phyloP scores from a whole-genome alignment of 2,329 filamentous ascomycete species.

The Botrytis medusae region DNA sequence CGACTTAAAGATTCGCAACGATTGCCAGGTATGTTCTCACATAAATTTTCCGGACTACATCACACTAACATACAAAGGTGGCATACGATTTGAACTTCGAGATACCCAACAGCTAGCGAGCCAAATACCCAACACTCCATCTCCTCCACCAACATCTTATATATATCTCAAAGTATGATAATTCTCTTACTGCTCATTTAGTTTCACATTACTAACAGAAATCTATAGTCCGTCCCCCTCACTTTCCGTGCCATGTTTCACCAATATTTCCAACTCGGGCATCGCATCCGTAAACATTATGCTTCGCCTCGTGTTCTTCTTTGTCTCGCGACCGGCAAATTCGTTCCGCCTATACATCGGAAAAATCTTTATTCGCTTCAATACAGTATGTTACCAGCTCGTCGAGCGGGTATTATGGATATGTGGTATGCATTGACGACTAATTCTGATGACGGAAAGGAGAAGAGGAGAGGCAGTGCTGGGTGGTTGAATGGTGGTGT shows the following conservation, averaged over 20 bases:
- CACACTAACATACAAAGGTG: conserved; percentile 50
- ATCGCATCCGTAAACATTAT: conserved; percentile 93
- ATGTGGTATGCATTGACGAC: conserved; percentile 62
- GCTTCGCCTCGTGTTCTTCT: conserved; percentile 84
- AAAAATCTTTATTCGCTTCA: conserved; percentile 94
- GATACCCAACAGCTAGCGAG: conserved; percentile 61
- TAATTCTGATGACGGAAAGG: conserved; percentile 23
- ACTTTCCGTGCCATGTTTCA: conserved; percentile 93
- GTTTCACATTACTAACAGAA: conserved; percentile 27
- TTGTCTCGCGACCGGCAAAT: conserved; percentile 84
- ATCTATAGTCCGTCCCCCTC: conserved; percentile 78
- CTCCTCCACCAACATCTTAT: conserved; percentile 65
- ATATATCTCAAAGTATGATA: conserved; percentile 74
- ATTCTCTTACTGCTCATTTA: background rate
- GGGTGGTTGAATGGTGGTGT: conserved; percentile 18
- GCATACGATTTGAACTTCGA: conserved; percentile 86
- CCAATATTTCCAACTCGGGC: conserved; percentile 93
- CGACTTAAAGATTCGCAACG: conserved; percentile 88
- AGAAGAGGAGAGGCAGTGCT: conserved; percentile 19
- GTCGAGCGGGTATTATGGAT: conserved; percentile 75
- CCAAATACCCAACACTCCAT: conserved; percentile 32
- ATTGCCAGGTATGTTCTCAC: conserved; percentile 65
- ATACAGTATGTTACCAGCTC: conserved; percentile 93
- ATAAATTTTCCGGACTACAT: conserved; percentile 9
- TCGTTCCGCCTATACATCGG: conserved; percentile 91